Percentiles rank a stretch among this genome's conserved stretches.
Evolutionary conservation across 495 filamentous ascomycete species (phyloP).

Genomic region (Aspergillus bridgeri): DNA sequence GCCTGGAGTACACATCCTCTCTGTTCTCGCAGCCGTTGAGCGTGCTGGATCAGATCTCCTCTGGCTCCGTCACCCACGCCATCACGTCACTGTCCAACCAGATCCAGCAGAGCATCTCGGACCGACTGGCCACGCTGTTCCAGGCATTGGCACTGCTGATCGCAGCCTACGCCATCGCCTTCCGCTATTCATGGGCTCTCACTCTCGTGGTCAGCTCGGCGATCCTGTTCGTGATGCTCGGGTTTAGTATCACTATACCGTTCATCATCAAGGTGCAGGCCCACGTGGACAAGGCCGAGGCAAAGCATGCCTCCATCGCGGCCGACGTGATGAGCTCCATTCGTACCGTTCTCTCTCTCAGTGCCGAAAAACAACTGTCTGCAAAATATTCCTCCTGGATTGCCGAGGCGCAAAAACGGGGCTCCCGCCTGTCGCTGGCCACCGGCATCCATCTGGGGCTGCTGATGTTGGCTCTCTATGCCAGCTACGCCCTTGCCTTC

Average conservation of each 20-base stretch:
- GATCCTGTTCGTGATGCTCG: conserved; percentile 38
- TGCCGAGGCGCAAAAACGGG: conserved; percentile 53
- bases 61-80: conserved; percentile 46
- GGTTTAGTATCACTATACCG: conserved; percentile 18
- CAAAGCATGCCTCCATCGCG: conserved; percentile 41
- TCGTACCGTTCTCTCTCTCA: conserved; percentile 53
- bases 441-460: conserved; percentile 29
- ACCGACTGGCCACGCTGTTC: conserved; percentile 49
- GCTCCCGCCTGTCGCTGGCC: conserved; percentile 30
- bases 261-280: conserved; percentile 44
- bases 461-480: conserved; percentile 41
- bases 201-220: conserved; percentile 43
- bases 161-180: conserved; percentile 50
- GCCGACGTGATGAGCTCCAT: conserved; percentile 48
- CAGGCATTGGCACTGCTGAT: conserved; percentile 47
- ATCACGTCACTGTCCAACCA: conserved; percentile 63
- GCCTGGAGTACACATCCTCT: conserved; percentile 30
- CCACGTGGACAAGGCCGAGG: conserved; percentile 24
- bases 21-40: conserved; percentile 33
- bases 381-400: conserved; percentile 48
- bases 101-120: conserved; percentile 64
- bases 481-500: conserved; percentile 50
- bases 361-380: conserved; percentile 38
- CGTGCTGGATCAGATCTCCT: conserved; percentile 29
- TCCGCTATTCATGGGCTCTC: conserved; percentile 49